Evolutionary conservation across 805 yeast species (phyloP), one percentile per base, ranked within the genome.

Genomic region (Hanseniaspora clermontiae): DNA sequence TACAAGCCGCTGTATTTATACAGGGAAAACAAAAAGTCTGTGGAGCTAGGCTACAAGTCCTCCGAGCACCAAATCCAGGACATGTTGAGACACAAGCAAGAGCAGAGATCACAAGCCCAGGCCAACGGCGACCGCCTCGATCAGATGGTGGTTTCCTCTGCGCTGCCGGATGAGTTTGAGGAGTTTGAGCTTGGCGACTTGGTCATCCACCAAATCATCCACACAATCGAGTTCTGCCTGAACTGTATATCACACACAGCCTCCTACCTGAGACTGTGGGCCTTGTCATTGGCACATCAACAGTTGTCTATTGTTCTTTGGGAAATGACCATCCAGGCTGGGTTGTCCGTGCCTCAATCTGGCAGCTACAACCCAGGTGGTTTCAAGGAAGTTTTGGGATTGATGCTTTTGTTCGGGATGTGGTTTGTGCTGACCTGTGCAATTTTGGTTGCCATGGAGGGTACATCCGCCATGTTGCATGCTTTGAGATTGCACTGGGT

Each of bases 401-500:
- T 87, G 1, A 93, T 90, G 40, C 65, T 84, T 27, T 72, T 93
- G 66, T 93, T 93, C 69, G 95, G 84, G 24, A 81, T 93, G 84
- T 93, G 99, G 99, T 89, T 93, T 68, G 80, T 80, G 3, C 74
- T 93, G 60, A 91, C 98, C 0, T 91, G 90, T 29, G 84, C 87
- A 65, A 88, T 93, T 63, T 77, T 93, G 65, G 97, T 93, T 14
- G 74, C 86, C 54, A 93, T 93, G 99, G 99, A 93, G 72, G 99
- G 98, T 58, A 93, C 99, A 0, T 88, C 97, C 29, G 98, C 98
- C 38, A 93, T 93, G 98, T 78, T 93, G 66, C 99, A 93, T 72
- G 85, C 97, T n/a, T 78, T 93, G 66, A 87, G 99, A 76, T 78
- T 93, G 66, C 98, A 93, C 70, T 93, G 99, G 99, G 98, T 93